Evolutionary conservation across 345 rosid species (phyloP), one percentile per base, ranked within the genome.

Genomic region (Corchorus olitorius): DNA sequence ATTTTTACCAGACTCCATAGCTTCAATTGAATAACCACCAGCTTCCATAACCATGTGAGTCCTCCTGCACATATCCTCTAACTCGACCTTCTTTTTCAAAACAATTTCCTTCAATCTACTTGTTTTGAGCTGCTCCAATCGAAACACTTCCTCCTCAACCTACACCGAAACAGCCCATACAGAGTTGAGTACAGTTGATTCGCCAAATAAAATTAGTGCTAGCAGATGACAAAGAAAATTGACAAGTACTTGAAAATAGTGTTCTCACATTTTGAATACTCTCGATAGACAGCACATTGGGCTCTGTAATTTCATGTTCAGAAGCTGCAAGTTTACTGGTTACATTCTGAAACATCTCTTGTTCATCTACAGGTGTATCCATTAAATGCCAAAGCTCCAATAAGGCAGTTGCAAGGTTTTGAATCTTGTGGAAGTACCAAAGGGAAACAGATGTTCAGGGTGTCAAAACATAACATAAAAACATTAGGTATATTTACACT

Each of bases 321-420:
- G 90, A 78, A 67, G 91, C 83, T 78, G 87, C 83, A 52, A 88
- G 77, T 76, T 81, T 79, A 70, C 84, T 52, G 53, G 90, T 89
- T 70, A 91, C 85, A 74, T 84, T 78, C 69, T 78, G 88, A 84
- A 88, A 93, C 75, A 59, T 27, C 48, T 70, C 76, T 75, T 87
- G 95, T 86, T 91, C 97, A 80, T 87, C 92, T 1, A 35, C 14
- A 60, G 95, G 89, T 6, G 86, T 91, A 75, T 88, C 92, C 83
- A 93, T 83, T 70, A 93, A 83, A 81, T 85, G 75, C 97, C 97
- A 91, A 2, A 93, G 89, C 83, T 91, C 92, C 87, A 89, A 59
- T 73, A 91, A 69, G 6, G 85, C 69, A 59, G 87, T 77, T 63
- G 91, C 92, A 73, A 90, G 89, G 74, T 83, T 84, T 90, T 84